These are phyloP conservation scores for Stephania yunnanensis DNA, from an alignment of 164 flowering plant species.

Conservation along the genomic window DNA sequence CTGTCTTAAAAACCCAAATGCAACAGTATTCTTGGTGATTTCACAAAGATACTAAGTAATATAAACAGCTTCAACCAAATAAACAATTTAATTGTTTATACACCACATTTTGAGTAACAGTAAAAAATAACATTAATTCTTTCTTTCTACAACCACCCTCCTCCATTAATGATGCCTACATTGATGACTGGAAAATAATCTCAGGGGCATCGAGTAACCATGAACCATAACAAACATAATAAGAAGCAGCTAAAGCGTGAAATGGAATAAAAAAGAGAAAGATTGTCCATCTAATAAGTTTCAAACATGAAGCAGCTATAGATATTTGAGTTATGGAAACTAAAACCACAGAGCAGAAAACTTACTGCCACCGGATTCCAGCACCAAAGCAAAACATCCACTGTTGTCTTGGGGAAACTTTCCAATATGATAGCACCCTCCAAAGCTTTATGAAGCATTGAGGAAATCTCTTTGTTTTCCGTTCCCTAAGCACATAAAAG, in stretches of 20 bases:
- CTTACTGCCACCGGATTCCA: conserved; percentile 98
- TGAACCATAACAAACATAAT: neutral
- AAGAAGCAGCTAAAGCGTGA: neutral
- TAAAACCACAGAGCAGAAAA: conserved; percentile 2
- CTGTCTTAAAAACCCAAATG: neutral
- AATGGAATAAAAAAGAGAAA: neutral
- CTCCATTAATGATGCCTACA: neutral
- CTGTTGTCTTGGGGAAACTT: conserved; percentile 91
- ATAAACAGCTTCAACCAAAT: too few relatives aligned
- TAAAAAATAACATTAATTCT: neutral
- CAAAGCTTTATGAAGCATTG: conserved; percentile 92
- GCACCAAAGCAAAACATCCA: conserved; percentile 88
- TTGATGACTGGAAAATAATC: neutral
- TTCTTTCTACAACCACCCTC: conserved; percentile 1
- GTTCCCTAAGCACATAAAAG: conserved; percentile 40
- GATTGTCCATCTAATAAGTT: neutral
- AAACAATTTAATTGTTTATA: too few relatives aligned
- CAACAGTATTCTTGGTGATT: too few relatives aligned
- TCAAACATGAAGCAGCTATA: neutral
- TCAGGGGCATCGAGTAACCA: neutral
- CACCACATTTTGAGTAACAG: too few relatives aligned
- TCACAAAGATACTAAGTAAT: too few relatives aligned
- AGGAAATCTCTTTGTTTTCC: conserved; percentile 74
- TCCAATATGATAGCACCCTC: conserved; percentile 91
- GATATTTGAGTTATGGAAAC: neutral